Evolutionary conservation across 139 green algal genomes (phyloP).

Genomic region (Ettlia oleoabundans): DNA sequence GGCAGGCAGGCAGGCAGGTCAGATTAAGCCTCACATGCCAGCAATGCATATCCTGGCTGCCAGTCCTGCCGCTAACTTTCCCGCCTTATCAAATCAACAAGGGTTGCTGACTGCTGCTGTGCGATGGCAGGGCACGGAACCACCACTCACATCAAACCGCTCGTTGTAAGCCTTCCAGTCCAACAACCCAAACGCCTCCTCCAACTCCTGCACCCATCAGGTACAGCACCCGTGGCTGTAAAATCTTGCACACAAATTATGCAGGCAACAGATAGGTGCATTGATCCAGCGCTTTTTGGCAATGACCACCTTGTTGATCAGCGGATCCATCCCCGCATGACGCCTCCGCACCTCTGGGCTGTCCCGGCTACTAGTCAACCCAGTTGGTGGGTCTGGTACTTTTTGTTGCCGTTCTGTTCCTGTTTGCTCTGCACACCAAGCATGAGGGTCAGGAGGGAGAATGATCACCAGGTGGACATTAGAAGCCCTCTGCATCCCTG

Average conservation of each 20-base stretch:
- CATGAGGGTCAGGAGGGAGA: no score
- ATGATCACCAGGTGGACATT: no score
- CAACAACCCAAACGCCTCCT: constrained; percentile 47
- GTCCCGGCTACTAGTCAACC: background rate
- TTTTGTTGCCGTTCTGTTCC: constrained; percentile 4
- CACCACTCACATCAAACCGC: constrained; percentile 65
- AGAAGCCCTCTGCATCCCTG: no score
- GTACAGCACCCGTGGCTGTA: background rate
- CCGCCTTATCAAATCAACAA: no score
- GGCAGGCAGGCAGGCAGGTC: no score
- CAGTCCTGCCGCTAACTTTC: no score
- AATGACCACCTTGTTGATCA: background rate
- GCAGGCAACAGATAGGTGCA: background rate
- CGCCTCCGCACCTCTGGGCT: constrained; percentile 6
- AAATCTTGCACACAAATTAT: background rate
- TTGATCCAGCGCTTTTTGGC: no score
- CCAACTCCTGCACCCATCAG: background rate
- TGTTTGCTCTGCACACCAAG: constrained; percentile 6
- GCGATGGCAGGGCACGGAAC: no score
- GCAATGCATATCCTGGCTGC: no score
- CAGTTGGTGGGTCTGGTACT: background rate
- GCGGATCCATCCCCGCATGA: background rate
- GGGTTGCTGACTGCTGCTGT: no score
- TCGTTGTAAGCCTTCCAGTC: constrained; percentile 56
- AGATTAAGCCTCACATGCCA: no score